Base-by-base conservation (phyloP, 2,329 filamentous ascomycete genomes). In the Pseudogymnoascus pannorum region DNA sequence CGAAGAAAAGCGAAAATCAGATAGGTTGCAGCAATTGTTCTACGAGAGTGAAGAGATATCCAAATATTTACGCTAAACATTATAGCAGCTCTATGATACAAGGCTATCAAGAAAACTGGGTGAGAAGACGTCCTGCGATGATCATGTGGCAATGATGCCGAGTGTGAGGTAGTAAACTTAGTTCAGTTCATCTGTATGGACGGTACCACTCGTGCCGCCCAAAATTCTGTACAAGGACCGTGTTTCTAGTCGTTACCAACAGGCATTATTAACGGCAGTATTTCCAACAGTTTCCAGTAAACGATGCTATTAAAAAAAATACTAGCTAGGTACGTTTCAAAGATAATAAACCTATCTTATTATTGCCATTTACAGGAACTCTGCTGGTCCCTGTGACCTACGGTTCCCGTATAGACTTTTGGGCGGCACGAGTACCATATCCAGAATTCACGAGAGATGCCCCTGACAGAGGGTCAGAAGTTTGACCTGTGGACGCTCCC, bases 31-130 rank as follows among this genome's bases (percentile, higher is more conserved):
- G 65, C 79, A 84, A 67, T 80, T 89, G 75, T 88, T 96, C 64
- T 93, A 89, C 73, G 81, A 83, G 18, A 86, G 83, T 66, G 82
- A 88, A n/a, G 88, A 93, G 66, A 77, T 95, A 60, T 84, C 92
- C 68, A 84, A 80, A 69, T 94, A 95, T 71, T 74, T 95, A 54
- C 48, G 48, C 16, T 54, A 54, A 54, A 18, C 16, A 14, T 20
- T 33, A 11, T 54, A 33, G 26, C 11, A 54, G 26, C 48, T 33
- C 26, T 33, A 16, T 31, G 48, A 5, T 31, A 31, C 16, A 26
- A 33, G 26, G 48, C n/a, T 12, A 18, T 31, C 12, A 18, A 18
- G 16, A 5, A 33, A n/a, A n/a, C n/a, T n/a, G 48, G 26, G 48
- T 54, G n/a, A 12, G 26, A 33, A 2, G n/a, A 54, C 3, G 16